These are phyloP conservation scores for Hypoxylon intermedium DNA, from an alignment of 495 filamentous ascomycete genomes.

Conservation along the genomic window DNA sequence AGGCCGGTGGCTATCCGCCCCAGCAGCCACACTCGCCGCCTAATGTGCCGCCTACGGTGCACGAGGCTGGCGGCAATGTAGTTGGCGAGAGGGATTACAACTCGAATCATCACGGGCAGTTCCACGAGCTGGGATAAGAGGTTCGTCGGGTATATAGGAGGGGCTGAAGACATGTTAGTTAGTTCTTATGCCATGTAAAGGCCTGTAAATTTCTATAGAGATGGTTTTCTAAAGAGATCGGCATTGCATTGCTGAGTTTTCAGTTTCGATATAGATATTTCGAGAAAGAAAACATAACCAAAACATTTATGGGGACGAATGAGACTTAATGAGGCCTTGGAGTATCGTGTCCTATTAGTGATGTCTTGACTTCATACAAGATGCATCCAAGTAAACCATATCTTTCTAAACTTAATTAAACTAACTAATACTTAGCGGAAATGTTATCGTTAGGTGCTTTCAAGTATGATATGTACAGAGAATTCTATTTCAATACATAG, in stretches of 20 bases:
- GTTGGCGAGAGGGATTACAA: constrained; percentile 39
- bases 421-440: too few species aligned
- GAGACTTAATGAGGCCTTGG: too few species aligned
- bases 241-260: constrained; percentile 21
- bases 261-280: background rate
- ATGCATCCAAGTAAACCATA: too few species aligned
- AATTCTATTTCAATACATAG: too few species aligned
- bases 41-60: constrained; percentile 38
- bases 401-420: too few species aligned
- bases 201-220: constrained; percentile 1
- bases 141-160: background rate
- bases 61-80: constrained; percentile 43
- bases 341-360: too few species aligned
- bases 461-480: too few species aligned
- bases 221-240: background rate
- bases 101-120: constrained; percentile 41
- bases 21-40: constrained; percentile 2
- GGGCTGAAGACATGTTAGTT: background rate
- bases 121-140: constrained; percentile 39
- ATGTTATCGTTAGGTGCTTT: too few species aligned
- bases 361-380: too few species aligned
- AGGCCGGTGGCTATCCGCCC: constrained; percentile 10
- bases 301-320: too few species aligned
- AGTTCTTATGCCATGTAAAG: too few species aligned
- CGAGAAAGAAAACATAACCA: background rate